These are phyloP conservation scores for Arthrinium phaeospermum DNA, from an alignment of 2,329 filamentous ascomycete genomes.

Conservation along the genomic window DNA sequence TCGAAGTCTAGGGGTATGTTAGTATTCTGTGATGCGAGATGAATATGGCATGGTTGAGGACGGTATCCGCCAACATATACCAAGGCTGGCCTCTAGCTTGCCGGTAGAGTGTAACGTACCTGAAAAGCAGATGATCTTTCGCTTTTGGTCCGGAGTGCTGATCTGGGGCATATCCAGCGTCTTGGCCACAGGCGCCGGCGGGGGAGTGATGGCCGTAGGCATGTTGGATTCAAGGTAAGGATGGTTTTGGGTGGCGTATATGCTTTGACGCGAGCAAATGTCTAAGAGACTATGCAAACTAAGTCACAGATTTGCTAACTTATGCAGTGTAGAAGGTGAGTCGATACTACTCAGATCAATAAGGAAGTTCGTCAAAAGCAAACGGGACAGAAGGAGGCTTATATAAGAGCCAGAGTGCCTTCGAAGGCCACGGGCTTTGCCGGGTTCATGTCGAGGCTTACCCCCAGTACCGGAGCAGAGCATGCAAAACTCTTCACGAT, in stretches of 20 bases:
- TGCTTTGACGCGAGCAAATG: slow-evolving; percentile 4
- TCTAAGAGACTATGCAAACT: neutral
- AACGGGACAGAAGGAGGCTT: slow-evolving; percentile 22
- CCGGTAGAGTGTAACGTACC: slow-evolving; percentile 41
- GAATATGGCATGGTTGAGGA: neutral
- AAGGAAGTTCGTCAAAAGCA: neutral
- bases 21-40: slow-evolving; percentile 13
- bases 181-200: slow-evolving; percentile 37
- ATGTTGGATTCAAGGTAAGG: slow-evolving; percentile 38
- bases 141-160: slow-evolving; percentile 38
- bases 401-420: slow-evolving; percentile 25
- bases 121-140: slow-evolving; percentile 65
- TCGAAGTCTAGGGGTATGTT: slow-evolving; percentile 62
- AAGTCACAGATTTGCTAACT: neutral
- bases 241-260: neutral
- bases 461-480: neutral
- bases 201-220: slow-evolving; percentile 45
- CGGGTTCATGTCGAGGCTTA: neutral
- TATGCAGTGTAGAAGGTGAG: neutral
- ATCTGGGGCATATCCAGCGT: slow-evolving; percentile 41
- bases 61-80: too few species aligned
- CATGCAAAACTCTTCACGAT: slow-evolving; percentile 25
- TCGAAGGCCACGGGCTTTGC: slow-evolving; percentile 21
- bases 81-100: neutral
- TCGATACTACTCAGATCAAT: neutral